Percentiles rank a stretch among this genome's conserved stretches.
phyloP scores from a whole-genome alignment of 345 rosid species.

The Syzygium oleosum region DNA sequence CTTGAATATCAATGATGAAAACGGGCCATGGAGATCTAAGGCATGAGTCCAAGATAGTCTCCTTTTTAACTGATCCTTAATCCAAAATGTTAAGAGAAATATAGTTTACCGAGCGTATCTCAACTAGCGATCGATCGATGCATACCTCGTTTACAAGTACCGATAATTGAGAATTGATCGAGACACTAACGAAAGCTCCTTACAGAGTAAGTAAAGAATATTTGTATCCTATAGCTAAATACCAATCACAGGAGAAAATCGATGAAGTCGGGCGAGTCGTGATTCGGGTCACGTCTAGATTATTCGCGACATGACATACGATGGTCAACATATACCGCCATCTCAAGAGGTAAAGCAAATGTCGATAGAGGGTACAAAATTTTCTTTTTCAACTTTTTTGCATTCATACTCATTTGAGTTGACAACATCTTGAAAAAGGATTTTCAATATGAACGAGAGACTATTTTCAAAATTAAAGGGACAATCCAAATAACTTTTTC shows the following conservation, averaged over 20 bases:
- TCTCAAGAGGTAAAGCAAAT: background rate
- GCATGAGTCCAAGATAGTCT: background rate
- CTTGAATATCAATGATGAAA: background rate
- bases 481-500: background rate
- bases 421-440: background rate
- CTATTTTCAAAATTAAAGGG: background rate
- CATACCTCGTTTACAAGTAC: background rate
- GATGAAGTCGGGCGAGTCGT: background rate
- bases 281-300: background rate
- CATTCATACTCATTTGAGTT: background rate
- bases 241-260: background rate
- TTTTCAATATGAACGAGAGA: background rate
- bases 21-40: background rate
- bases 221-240: accelerated
- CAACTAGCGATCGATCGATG: background rate
- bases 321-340: background rate
- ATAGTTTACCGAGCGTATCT: background rate
- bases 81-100: background rate
- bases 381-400: background rate
- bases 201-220: background rate
- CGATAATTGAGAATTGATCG: background rate
- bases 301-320: background rate
- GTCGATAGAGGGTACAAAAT: background rate
- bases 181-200: background rate
- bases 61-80: background rate